Conservation (phyloP, 495 filamentous ascomycete species). For the Echria macrotheca region DNA sequence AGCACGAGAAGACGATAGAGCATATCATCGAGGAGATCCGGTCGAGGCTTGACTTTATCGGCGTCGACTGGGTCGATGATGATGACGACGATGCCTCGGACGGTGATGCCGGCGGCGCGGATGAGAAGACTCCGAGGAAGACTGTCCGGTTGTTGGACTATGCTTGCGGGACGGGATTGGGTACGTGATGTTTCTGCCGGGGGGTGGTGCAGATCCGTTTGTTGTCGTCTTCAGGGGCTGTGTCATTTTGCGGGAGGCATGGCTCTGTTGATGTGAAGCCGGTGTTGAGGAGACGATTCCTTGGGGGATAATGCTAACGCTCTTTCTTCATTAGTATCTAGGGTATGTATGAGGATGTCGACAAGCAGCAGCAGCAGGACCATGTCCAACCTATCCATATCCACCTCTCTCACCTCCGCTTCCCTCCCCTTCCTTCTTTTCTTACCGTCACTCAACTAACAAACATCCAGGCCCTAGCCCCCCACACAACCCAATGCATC, state of each 20-base stretch:
- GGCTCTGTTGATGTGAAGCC: not conserved
- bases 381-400: no score
- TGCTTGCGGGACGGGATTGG: constrained; percentile 65
- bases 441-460: no score
- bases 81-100: constrained; percentile 27
- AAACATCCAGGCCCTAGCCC: constrained; percentile 49
- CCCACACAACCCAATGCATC: constrained; percentile 54
- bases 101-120: constrained; percentile 24
- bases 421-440: no score
- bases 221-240: constrained; percentile 13
- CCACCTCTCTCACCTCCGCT: no score
- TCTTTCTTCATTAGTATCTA: not conserved
- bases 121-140: constrained; percentile 29
- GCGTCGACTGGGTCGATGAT: constrained; percentile 46
- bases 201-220: no score
- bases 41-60: constrained; percentile 55
- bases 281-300: not conserved
- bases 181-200: constrained; percentile 29
- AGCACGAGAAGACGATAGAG: constrained; percentile 34
- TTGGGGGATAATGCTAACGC: not conserved
- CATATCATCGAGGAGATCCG: constrained; percentile 44
- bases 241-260: not conserved
- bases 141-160: constrained; percentile 64
- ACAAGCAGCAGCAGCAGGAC: no score
- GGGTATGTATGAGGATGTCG: constrained; percentile 2